phyloP scores from a whole-genome alignment of 2,329 filamentous ascomycete species.

The Hymenoscyphus linearis region DNA sequence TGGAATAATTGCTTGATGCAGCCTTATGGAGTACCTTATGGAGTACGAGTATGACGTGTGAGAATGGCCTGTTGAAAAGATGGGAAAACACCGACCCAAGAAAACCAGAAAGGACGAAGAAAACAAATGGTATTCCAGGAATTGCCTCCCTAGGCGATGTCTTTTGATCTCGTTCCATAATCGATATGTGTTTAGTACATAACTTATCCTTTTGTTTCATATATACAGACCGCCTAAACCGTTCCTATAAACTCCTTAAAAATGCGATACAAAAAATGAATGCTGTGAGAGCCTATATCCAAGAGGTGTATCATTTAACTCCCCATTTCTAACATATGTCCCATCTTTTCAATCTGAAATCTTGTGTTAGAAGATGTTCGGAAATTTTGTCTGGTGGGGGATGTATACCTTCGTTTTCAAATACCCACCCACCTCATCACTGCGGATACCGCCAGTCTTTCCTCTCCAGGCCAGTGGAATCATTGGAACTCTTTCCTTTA shows the following conservation, averaged over 20 bases:
- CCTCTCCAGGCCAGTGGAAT: slow-evolving; percentile 91
- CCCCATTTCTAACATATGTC: slow-evolving; percentile 64
- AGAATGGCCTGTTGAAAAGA: too few relatives aligned
- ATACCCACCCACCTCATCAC: slow-evolving; percentile 89
- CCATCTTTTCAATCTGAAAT: slow-evolving; percentile 76
- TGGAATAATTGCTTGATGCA: not conserved
- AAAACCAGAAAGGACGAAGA: too few relatives aligned
- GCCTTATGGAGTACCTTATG: too few relatives aligned
- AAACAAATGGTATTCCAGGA: not conserved
- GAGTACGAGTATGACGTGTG: too few relatives aligned
- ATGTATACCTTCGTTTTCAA: slow-evolving; percentile 80
- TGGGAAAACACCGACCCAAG: too few relatives aligned
- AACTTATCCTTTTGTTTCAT: not conserved
- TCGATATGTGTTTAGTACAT: not conserved
- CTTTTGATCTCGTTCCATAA: not conserved
- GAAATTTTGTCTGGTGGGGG: not conserved
- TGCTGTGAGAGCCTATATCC: not conserved
- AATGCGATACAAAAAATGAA: not conserved
- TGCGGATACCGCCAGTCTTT: slow-evolving; percentile 68
- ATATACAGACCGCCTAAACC: not conserved
- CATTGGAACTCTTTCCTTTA: slow-evolving; percentile 91
- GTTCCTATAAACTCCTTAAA: not conserved
- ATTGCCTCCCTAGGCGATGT: not conserved
- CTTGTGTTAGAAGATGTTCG: slow-evolving; percentile 3
- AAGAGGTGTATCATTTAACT: slow-evolving; percentile 13